phyloP scores from a whole-genome alignment of 345 rosid species.

The Aegle marmelos region DNA sequence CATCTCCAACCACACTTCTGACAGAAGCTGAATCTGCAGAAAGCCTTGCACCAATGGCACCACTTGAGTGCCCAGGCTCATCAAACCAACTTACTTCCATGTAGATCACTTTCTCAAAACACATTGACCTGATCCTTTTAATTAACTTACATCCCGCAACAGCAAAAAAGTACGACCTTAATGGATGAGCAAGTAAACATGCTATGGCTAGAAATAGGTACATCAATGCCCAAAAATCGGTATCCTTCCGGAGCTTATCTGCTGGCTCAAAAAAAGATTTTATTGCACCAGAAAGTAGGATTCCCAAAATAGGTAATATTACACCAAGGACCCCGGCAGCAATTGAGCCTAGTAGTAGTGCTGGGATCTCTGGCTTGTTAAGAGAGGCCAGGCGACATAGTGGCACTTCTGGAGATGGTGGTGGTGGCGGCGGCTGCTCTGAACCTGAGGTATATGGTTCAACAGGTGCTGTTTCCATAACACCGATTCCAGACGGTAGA shows the following conservation, averaged over 20 bases:
- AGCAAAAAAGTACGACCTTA: slow-evolving; percentile 48
- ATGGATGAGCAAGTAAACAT: slow-evolving; percentile 44
- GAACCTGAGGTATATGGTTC: slow-evolving; percentile 17
- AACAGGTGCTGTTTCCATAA: slow-evolving; percentile 12
- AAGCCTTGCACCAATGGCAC: slow-evolving; percentile 69
- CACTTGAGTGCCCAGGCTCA: slow-evolving; percentile 65
- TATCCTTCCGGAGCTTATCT: slow-evolving; percentile 38
- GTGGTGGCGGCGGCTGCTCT: not conserved
- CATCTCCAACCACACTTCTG: slow-evolving; percentile 67
- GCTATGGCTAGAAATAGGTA: slow-evolving; percentile 52
- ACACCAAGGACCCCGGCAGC: slow-evolving; percentile 49
- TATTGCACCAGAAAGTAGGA: slow-evolving; percentile 51
- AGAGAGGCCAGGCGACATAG: slow-evolving; percentile 50
- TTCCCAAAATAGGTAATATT: slow-evolving; percentile 59
- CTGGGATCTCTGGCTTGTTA: slow-evolving; percentile 69
- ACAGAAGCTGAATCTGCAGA: slow-evolving; percentile 75
- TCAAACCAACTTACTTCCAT: slow-evolving; percentile 92
- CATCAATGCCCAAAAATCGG: slow-evolving; percentile 63
- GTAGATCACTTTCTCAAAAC: slow-evolving; percentile 66
- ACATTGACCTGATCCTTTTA: slow-evolving; percentile 51
- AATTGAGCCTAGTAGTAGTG: slow-evolving; percentile 51
- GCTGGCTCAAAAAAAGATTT: slow-evolving; percentile 58
- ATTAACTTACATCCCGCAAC: slow-evolving; percentile 68
- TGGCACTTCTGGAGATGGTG: slow-evolving; percentile 29
- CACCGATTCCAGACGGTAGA: slow-evolving; percentile 19